A percentile compares a stretch with the other conserved stretches of the same genome.
These are phyloP conservation scores for Scheffersomyces coipomensis DNA, from an alignment of 805 yeast genomes.

Conservation along the genomic window DNA sequence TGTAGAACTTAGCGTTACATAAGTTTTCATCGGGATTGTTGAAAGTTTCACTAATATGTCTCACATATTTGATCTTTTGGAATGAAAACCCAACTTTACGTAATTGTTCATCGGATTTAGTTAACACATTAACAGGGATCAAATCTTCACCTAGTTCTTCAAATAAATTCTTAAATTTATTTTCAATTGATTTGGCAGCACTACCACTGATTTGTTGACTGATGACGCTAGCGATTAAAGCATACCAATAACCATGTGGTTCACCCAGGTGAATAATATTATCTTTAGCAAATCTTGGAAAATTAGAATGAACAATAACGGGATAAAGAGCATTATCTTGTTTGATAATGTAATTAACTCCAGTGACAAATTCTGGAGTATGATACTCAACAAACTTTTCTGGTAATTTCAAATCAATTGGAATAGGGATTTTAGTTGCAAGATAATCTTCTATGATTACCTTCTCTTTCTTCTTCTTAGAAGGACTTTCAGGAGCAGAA, in stretches of 20 bases:
- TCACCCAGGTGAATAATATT: constrained; percentile 3
- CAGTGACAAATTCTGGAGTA: constrained; percentile 30
- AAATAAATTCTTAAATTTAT: constrained; percentile 39
- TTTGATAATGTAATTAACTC: constrained; percentile 24
- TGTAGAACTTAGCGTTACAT: constrained; percentile 35
- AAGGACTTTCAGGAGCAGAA: neutral
- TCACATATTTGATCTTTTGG: constrained; percentile 64
- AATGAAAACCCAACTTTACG: constrained; percentile 67
- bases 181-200: constrained; percentile 69
- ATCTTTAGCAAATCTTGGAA: constrained; percentile 17
- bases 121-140: constrained; percentile 46
- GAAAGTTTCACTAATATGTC: constrained; percentile 54
- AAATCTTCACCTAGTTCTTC: constrained; percentile 34
- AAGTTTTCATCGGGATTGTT: constrained; percentile 34
- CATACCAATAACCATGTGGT: constrained; percentile 30
- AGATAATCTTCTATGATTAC: constrained; percentile 15
- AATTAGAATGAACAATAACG: constrained; percentile 26
- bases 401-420: constrained; percentile 22
- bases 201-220: constrained; percentile 78
- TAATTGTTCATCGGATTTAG: constrained; percentile 44
- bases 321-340: constrained; percentile 36
- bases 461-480: constrained; percentile 4
- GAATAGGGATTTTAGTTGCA: constrained; percentile 9
- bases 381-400: constrained; percentile 26
- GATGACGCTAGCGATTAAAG: constrained; percentile 45